Evolutionary conservation across 2,329 filamentous ascomycete species (phyloP).

Genomic region (Aspergillus niger): DNA sequence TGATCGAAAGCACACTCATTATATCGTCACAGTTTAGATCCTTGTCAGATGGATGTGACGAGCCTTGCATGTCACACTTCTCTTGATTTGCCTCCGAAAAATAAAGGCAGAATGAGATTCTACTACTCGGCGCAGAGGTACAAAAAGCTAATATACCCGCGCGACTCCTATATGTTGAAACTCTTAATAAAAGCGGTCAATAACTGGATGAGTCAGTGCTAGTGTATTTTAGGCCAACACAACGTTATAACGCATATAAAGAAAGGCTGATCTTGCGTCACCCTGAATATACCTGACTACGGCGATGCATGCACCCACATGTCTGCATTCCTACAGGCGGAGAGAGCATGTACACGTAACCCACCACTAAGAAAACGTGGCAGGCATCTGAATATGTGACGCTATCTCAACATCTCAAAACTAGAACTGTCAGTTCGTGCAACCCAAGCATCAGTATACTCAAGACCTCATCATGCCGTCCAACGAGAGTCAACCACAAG

Average conservation of each 20-base stretch:
- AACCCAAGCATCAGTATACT: background rate
- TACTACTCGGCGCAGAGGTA: background rate
- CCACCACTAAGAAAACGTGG: background rate
- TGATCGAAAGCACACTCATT: background rate
- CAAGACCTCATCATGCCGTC: background rate
- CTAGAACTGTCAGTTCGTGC: background rate
- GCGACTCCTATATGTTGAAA: background rate
- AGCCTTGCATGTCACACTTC: background rate
- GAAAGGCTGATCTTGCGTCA: background rate
- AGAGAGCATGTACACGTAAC: no score
- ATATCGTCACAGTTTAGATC: background rate
- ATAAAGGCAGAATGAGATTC: background rate
- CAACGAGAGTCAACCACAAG: background rate
- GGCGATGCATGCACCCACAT: background rate
- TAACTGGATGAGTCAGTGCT: background rate
- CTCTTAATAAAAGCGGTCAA: background rate
- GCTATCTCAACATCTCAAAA: background rate
- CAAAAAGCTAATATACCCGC: background rate
- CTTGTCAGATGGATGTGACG: background rate
- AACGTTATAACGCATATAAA: background rate
- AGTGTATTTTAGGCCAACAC: background rate
- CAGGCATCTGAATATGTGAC: background rate
- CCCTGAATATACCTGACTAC: background rate
- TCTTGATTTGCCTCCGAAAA: background rate
- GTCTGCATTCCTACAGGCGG: background rate